A percentile compares a stretch with the other conserved stretches of the same genome.
phyloP scores from a whole-genome alignment of 345 rosid species.

The Heritiera littoralis region DNA sequence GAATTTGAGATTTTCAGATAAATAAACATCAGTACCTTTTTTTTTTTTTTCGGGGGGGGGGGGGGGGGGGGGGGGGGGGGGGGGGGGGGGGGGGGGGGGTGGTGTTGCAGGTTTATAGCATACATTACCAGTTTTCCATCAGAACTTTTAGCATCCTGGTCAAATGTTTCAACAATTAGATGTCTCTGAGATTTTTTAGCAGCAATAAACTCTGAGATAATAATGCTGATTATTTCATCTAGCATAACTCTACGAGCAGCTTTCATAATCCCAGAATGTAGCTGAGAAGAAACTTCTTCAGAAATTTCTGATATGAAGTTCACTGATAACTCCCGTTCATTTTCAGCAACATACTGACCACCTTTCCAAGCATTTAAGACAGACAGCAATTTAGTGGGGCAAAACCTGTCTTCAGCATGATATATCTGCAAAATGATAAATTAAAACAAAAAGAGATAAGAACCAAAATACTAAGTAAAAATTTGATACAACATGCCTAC shows the following conservation, averaged over 20 bases:
- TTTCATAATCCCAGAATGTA: slow-evolving; percentile 79
- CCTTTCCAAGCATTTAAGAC: slow-evolving; percentile 55
- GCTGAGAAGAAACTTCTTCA: slow-evolving; percentile 70
- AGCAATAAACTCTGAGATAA: slow-evolving; percentile 54
- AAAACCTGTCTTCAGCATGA: slow-evolving; percentile 55
- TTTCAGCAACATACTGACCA: slow-evolving; percentile 34
- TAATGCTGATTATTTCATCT: slow-evolving; percentile 76
- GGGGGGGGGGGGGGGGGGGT: too few relatives aligned
- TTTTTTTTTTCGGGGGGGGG: too few relatives aligned
- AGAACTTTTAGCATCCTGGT: slow-evolving; percentile 37
- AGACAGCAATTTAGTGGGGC: slow-evolving; percentile 55
- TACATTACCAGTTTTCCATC: slow-evolving; percentile 40
- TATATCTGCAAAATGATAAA: slow-evolving; percentile 56
- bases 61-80: too few relatives aligned
- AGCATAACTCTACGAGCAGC: slow-evolving; percentile 74
- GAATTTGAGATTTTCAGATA: slow-evolving; percentile 10
- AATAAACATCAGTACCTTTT: background rate
- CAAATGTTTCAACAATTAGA: slow-evolving; percentile 39
- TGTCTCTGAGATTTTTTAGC: slow-evolving; percentile 49
- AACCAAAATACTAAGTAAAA: slow-evolving; percentile 10
- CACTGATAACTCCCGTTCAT: slow-evolving; percentile 33
- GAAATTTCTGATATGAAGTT: slow-evolving; percentile 58
- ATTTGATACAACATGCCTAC: background rate
- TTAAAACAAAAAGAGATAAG: slow-evolving; percentile 20
- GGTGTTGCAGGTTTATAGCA: background rate